Conservation (phyloP, 2,329 filamentous ascomycete species). For the Fonsecaea pedrosoi region DNA sequence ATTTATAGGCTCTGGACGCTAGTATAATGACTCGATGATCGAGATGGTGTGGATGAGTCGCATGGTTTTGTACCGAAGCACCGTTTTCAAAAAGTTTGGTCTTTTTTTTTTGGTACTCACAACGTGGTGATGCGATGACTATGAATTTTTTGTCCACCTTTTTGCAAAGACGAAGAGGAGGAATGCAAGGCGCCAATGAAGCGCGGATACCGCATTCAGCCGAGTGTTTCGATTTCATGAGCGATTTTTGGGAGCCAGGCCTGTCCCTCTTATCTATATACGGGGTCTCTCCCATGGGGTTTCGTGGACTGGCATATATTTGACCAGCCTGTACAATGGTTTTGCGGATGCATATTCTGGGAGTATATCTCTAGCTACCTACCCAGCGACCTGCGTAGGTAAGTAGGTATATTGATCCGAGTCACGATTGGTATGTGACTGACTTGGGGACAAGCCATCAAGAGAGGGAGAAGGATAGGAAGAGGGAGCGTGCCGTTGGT, state of each 20-base stretch:
- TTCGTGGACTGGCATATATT: neutral
- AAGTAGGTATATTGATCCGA: neutral
- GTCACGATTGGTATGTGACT: neutral
- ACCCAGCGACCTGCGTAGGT: too few relatives aligned
- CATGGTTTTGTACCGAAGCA: neutral
- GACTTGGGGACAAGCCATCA: neutral
- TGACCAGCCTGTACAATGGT: conserved; percentile 4
- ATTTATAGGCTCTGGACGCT: neutral
- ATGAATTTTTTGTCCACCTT: conserved; percentile 16
- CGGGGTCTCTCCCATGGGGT: neutral
- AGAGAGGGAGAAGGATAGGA: neutral
- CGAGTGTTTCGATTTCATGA: neutral
- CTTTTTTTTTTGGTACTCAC: neutral
- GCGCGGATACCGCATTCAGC: neutral
- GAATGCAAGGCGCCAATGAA: neutral
- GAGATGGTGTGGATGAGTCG: neutral
- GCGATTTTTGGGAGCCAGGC: neutral
- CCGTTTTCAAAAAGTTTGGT: neutral
- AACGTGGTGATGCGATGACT: conserved; percentile 13
- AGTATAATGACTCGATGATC: neutral
- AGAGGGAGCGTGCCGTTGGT: neutral
- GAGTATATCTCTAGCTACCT: too few relatives aligned
- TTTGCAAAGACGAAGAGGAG: neutral
- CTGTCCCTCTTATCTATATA: neutral
- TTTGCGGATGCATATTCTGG: conserved; percentile 3